These are phyloP conservation scores for Blepharisma japonicum DNA, from an alignment of 73 alveolate genomes.

Conservation along the genomic window DNA sequence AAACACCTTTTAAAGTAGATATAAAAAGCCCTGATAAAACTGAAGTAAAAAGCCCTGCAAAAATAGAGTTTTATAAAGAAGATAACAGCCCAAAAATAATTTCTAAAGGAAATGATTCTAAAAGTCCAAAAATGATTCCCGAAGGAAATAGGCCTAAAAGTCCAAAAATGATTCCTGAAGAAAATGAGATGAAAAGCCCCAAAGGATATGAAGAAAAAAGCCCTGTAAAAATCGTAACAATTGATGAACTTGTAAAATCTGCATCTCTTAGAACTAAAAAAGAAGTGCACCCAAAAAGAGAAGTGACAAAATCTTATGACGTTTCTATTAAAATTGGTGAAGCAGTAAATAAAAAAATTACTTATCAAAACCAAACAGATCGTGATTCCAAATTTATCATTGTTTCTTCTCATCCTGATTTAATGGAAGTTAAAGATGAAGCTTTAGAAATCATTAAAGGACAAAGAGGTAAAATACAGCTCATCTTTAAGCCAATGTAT, in stretches of 20 bases:
- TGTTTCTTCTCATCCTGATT: slow-evolving; percentile 8
- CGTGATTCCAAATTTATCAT: neutral
- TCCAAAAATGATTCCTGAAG: neutral
- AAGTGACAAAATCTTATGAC: neutral
- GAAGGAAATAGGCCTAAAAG: neutral
- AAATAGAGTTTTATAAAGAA: neutral
- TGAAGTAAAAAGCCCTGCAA: neutral
- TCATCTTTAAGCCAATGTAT: neutral
- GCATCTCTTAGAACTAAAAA: neutral
- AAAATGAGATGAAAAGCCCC: neutral
- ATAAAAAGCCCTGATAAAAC: slow-evolving; percentile 18
- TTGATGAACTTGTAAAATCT: neutral
- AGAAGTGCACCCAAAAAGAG: neutral
- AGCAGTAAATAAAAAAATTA: neutral
- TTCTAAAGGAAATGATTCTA: neutral
- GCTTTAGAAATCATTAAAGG: neutral
- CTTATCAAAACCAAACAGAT: neutral
- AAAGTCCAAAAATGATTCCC: neutral
- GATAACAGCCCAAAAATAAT: neutral
- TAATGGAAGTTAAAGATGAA: neutral
- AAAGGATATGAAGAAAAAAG: neutral
- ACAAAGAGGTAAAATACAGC: neutral
- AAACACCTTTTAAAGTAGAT: neutral
- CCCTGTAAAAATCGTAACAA: neutral
- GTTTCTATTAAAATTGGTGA: neutral